Base-by-base conservation (phyloP, 139 green algal genomes). In the Coccomyxa sp. region DNA sequence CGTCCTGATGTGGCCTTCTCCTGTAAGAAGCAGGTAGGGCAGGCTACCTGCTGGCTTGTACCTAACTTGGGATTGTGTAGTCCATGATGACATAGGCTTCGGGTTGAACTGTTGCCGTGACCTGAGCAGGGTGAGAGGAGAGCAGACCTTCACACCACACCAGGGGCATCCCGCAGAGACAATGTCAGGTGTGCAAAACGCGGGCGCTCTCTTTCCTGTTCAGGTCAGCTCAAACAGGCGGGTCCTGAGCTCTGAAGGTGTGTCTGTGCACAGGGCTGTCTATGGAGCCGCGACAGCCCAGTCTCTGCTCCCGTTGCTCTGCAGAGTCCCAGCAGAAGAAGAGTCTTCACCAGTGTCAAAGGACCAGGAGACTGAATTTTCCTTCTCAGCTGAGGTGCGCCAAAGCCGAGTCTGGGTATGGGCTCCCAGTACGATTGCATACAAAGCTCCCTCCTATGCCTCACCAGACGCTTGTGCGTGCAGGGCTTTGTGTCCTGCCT, bases 241-340 rank as follows among this genome's bases (percentile, higher is more conserved):
- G 3, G 27, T 5, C 5, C 50, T 64, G 18, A 31, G 50, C 50
- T 31, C 50, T 7, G 5, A 64, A 64, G n/a, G n/a, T n/a, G n/a
- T n/a, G n/a, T n/a, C n/a, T n/a, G n/a, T n/a, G 39, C 4, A 78
- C 72, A 86, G 92, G 34, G 79, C 83, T 16, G 86, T 99, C 33
- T 97, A 94, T 85, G 96, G 96, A 29, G 37, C 89, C 3, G 69
- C 88, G 0, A 86, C 97, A 35, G 90, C 91, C 8, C 85, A 84
- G 16, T 79, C 90, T 35, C 84, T 98, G 55, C 76, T 96, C 70
- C 81, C 88, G 39, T 79, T 93, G n/a, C 36, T 76, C n/a, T 64
- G 22, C 18, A 64, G 50, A 18, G 27, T 31, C 18, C 27, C 50
- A 64, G 50, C 18, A 18, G 5, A 64, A 64, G 50, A 64, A 64